Evolutionary conservation across 2,329 filamentous ascomycete species (phyloP), one percentile per base, ranked within the genome.

Genomic region (Zalaria obscura): DNA sequence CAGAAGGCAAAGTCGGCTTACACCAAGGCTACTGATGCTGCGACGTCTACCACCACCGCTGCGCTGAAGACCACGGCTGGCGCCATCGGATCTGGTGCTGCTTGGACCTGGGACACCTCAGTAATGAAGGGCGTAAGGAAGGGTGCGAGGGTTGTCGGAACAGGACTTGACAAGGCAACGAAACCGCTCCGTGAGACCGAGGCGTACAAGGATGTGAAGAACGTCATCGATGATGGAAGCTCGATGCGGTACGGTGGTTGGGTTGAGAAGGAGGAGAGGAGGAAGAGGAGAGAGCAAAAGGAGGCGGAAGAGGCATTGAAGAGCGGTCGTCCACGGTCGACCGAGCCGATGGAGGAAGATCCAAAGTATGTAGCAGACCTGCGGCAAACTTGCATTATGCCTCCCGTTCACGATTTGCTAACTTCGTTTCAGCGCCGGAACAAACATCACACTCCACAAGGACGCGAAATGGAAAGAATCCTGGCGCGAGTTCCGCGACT

Each of bases 401-500:
- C 18, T 2, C n/a, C 4, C 6, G 10, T 25, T 2, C 8, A n/a
- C 6, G 1, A 18, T 8, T 8, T 43, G 54, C 60, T 64, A 57
- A 67, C 49, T 40, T 32, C 39, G 32, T 36, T 40, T 10, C 50
- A 95, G 91, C 44, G 91, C 91, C 45, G 91, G 91, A 45, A 94
- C 88, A 43, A 93, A 93, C 57, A 69, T 98, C 38, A 96, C 89
- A 1, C 61, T 98, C 1, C 91, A 98, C 72, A 98, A 98, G 65
- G 91, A 98, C 53, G 80, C 91, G 9, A 84, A 83, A 25, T 96
- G 89, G 86, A 95, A 94, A 66, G 89, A 96, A 62, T 86, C 87
- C n/a, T 98, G 91, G 91, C 78, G 81, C 54, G 83, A 91, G 40
- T 98, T 96, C 75, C 81, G 83, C 48, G 91, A 98, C 60, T 78